Conservation (phyloP, 257 asterid genomes). For the Ilex aquifolium region DNA sequence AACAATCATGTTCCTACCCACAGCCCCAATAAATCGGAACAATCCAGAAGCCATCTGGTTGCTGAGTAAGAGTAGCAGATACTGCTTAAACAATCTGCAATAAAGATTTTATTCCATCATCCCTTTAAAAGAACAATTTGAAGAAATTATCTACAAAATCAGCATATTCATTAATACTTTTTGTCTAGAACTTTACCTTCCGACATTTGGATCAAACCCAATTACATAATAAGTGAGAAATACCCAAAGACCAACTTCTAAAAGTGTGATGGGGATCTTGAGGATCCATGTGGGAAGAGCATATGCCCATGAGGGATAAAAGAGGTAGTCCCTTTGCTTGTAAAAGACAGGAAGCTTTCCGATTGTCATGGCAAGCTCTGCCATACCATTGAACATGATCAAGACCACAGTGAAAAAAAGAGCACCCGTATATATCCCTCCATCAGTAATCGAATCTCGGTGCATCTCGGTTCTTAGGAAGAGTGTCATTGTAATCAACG, state of each 20-base stretch:
- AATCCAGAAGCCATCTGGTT: slow-evolving; percentile 43
- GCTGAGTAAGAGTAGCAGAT: slow-evolving; percentile 32
- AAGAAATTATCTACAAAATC: not conserved
- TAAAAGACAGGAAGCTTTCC: slow-evolving; percentile 62
- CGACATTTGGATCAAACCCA: slow-evolving; percentile 62
- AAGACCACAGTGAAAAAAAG: slow-evolving; percentile 34
- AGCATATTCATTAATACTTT: not conserved
- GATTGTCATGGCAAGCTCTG: slow-evolving; percentile 50
- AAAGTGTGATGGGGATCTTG: slow-evolving; percentile 43
- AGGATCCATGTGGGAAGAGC: slow-evolving; percentile 58
- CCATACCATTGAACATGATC: slow-evolving; percentile 54
- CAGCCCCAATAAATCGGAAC: slow-evolving; percentile 58
- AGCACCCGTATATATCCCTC: slow-evolving; percentile 50
- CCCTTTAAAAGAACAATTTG: not conserved
- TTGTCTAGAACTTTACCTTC: slow-evolving; percentile 34
- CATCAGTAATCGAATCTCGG: slow-evolving; percentile 24
- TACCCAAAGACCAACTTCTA: slow-evolving; percentile 53
- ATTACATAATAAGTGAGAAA: slow-evolving; percentile 54
- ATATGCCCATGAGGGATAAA: slow-evolving; percentile 62
- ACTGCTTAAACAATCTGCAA: slow-evolving; percentile 49
- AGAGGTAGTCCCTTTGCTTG: slow-evolving; percentile 55
- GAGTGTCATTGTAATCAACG: slow-evolving; percentile 38
- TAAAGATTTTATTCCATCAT: not conserved
- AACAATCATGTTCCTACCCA: slow-evolving; percentile 52
- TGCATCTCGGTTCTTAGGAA: slow-evolving; percentile 56